Percentiles rank a stretch among this genome's conserved stretches.
Conservation (phyloP, 2,329 filamentous ascomycete species). For the Fusarium chaquense region DNA sequence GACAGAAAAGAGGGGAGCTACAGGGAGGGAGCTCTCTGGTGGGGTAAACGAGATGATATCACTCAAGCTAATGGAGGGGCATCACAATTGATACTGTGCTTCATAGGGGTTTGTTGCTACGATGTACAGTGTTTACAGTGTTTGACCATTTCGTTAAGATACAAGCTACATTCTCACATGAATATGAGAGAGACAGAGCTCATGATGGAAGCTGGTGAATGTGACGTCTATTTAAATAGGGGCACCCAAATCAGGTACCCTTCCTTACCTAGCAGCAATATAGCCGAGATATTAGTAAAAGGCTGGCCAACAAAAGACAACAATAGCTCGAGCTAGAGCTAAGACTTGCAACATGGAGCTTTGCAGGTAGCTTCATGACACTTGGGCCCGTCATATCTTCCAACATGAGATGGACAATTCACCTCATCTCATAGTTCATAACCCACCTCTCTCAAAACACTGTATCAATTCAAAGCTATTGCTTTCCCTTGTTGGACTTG, state of each 20-base stretch:
- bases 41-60: slow-evolving; percentile 47
- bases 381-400: neutral
- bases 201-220: slow-evolving; percentile 23
- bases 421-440: neutral
- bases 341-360: neutral
- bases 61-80: slow-evolving; percentile 48
- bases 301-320: neutral
- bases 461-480: neutral
- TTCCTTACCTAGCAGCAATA: too few species aligned
- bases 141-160: slow-evolving; percentile 12
- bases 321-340: neutral
- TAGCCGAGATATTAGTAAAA: neutral
- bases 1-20: slow-evolving; percentile 47
- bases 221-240: neutral
- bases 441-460: slow-evolving; percentile 10
- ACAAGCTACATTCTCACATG: slow-evolving; percentile 7
- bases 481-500: slow-evolving; percentile 35
- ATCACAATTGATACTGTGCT: slow-evolving; percentile 43
- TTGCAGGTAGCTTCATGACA: neutral
- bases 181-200: slow-evolving; percentile 17
- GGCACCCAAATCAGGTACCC: neutral
- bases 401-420: neutral
- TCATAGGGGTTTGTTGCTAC: rapidly evolving
- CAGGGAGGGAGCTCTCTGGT: slow-evolving; percentile 44
- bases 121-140: slow-evolving; percentile 29